phyloP scores from a whole-genome alignment of 768 basidiomycete species.

The Lentinula lateritia region DNA sequence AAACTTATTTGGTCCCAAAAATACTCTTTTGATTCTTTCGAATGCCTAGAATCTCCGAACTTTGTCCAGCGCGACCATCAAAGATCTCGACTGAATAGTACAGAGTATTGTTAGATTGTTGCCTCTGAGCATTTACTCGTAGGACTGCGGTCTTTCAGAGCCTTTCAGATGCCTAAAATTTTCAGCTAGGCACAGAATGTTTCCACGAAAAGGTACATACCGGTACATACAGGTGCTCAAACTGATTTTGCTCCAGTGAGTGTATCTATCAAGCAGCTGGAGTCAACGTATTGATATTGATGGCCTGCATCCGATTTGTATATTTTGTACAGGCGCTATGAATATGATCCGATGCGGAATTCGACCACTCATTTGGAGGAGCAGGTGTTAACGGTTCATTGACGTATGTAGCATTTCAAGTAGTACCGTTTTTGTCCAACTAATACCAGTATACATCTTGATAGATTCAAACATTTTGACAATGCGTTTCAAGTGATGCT shows the following conservation, averaged over 20 bases:
- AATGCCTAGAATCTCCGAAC: background rate
- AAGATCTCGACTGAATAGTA: background rate
- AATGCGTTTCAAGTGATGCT: constrained; percentile 2
- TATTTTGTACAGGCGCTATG: background rate
- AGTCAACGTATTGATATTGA: background rate
- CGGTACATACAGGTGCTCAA: background rate
- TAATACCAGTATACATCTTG: background rate
- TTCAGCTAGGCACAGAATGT: background rate
- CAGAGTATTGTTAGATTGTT: background rate
- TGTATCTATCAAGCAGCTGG: background rate
- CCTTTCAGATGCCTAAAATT: background rate
- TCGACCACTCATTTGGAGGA: background rate
- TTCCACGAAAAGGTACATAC: too few relatives aligned
- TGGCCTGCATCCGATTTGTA: background rate
- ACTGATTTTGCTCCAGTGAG: background rate
- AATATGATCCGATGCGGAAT: background rate
- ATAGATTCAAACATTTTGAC: background rate
- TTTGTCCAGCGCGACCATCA: constrained; percentile 2
- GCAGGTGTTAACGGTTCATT: background rate
- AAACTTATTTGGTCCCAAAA: background rate
- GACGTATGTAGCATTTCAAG: background rate
- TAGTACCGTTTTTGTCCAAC: background rate
- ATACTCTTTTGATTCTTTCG: background rate
- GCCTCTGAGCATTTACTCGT: background rate
- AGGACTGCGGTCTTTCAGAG: background rate